A percentile compares a stretch with the other conserved stretches of the same genome.
These are phyloP conservation scores for Russula earlei DNA, from an alignment of 768 basidiomycete species.

Conservation along the genomic window DNA sequence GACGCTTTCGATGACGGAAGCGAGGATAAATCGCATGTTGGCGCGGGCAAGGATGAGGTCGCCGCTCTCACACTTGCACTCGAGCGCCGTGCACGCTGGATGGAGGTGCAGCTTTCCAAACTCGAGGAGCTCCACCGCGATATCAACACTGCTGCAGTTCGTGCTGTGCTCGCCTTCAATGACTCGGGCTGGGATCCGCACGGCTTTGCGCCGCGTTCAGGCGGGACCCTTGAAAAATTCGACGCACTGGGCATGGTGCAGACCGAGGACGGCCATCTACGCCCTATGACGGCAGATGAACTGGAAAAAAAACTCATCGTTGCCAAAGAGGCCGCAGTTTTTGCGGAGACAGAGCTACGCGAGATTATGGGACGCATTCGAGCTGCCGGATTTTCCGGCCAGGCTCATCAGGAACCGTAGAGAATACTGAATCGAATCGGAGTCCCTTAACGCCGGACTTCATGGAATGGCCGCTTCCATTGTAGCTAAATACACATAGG, in stretches of 20 bases:
- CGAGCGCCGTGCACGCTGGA: constrained; percentile 86
- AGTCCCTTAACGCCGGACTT: too few species aligned
- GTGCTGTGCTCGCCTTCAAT: constrained; percentile 73
- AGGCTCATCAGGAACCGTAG: too few species aligned
- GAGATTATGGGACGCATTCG: constrained; percentile 68
- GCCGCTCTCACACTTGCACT: constrained; percentile 74
- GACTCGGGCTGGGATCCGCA: constrained; percentile 77
- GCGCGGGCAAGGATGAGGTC: constrained; percentile 69
- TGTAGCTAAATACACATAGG: too few species aligned
- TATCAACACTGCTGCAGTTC: constrained; percentile 81
- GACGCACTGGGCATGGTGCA: constrained; percentile 49
- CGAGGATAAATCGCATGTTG: constrained; percentile 46
- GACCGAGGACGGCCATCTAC: constrained; percentile 33
- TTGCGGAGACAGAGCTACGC: constrained; percentile 64
- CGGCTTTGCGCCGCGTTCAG: constrained; percentile 58
- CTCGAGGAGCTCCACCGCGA: constrained; percentile 84
- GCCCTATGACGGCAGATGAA: constrained; percentile 58
- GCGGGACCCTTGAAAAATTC: constrained; percentile 58
- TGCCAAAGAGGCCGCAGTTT: constrained; percentile 61
- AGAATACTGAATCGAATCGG: too few species aligned
- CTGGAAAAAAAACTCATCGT: constrained; percentile 63
- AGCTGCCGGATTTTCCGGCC: constrained; percentile 33
- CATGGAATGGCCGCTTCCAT: too few species aligned
- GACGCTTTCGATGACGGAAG: constrained; percentile 71
- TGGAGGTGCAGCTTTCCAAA: constrained; percentile 85